Conservation (phyloP, 495 filamentous ascomycete species). For the Neurospora terricola region DNA sequence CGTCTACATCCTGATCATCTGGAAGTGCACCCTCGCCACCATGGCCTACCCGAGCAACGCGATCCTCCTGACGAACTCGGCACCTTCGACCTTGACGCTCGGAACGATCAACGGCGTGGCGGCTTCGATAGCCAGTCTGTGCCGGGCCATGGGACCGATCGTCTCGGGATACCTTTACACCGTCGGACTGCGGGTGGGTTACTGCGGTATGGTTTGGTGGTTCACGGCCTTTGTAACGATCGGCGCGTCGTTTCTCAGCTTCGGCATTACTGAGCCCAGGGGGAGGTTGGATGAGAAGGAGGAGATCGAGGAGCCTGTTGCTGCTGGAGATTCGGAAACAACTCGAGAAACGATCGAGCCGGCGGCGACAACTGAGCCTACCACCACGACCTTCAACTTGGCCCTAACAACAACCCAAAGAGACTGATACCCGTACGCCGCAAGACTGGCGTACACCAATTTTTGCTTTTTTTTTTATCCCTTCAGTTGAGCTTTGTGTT, state of each 20-base stretch:
- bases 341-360: not conserved
- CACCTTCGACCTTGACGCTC: slow-evolving; percentile 68
- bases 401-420: not conserved
- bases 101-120: slow-evolving; percentile 91
- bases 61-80: slow-evolving; percentile 76
- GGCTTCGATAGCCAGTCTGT: slow-evolving; percentile 79
- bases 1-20: slow-evolving; percentile 63
- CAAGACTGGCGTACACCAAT: not conserved
- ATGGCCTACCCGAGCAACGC: slow-evolving; percentile 79
- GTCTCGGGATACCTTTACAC: slow-evolving; percentile 79
- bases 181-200: slow-evolving; percentile 65
- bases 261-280: slow-evolving; percentile 38
- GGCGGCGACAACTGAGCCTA: not conserved
- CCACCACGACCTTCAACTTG: not conserved
- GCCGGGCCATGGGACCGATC: slow-evolving; percentile 78
- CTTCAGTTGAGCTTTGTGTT: not conserved
- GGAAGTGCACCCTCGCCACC: slow-evolving; percentile 81
- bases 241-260: slow-evolving; percentile 49
- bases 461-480: not conserved
- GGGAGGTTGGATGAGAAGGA: slow-evolving; percentile 29
- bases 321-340: not conserved
- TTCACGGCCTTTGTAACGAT: slow-evolving; percentile 65
- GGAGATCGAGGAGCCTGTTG: slow-evolving; percentile 5
- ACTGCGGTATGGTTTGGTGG: slow-evolving; percentile 90
- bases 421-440: not conserved